Percentiles rank a stretch among this genome's conserved stretches.
Evolutionary conservation across 192 early-diverging fungal genomes (phyloP).

Genomic region (Umbelopsis vinacea): DNA sequence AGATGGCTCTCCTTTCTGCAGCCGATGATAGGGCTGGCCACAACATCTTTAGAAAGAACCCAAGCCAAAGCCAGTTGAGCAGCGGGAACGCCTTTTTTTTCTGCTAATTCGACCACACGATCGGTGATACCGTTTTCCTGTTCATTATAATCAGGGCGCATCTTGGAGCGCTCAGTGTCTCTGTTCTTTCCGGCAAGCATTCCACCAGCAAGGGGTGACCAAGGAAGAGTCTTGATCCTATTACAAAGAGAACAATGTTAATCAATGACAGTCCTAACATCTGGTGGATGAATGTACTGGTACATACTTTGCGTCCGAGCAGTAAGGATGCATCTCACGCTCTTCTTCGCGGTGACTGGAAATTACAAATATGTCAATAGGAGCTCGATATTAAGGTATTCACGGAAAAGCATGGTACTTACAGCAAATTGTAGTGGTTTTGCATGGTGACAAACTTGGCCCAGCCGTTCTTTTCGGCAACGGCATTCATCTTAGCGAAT

Average conservation of each 20-base stretch:
- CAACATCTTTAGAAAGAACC: slow-evolving; percentile 26
- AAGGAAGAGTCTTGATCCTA: slow-evolving; percentile 31
- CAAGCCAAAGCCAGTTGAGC: slow-evolving; percentile 35
- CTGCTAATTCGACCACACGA: slow-evolving; percentile 30
- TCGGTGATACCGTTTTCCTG: slow-evolving; percentile 26
- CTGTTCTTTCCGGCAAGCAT: slow-evolving; percentile 30
- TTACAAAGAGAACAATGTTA: neutral
- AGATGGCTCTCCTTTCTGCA: slow-evolving; percentile 29
- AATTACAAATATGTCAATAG: neutral
- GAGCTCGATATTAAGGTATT: neutral
- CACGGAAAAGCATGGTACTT: neutral
- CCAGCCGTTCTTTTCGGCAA: slow-evolving; percentile 46
- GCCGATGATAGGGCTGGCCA: slow-evolving; percentile 33
- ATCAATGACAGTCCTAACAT: neutral
- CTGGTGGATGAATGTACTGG: neutral
- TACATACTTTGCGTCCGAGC: slow-evolving; percentile 29
- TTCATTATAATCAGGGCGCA: neutral
- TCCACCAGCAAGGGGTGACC: slow-evolving; percentile 40
- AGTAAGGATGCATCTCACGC: slow-evolving; percentile 44
- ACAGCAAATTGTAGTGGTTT: slow-evolving; percentile 44
- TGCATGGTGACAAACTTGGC: slow-evolving; percentile 39
- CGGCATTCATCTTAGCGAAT: slow-evolving; percentile 39
- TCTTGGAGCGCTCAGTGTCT: neutral
- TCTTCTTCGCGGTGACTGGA: slow-evolving; percentile 45
- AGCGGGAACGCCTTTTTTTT: slow-evolving; percentile 25